Evolutionary conservation across 1,284 basidiomycete species (phyloP), one percentile per base, ranked within the genome.

Genomic region (Cutaneotrichosporon curvatum): DNA sequence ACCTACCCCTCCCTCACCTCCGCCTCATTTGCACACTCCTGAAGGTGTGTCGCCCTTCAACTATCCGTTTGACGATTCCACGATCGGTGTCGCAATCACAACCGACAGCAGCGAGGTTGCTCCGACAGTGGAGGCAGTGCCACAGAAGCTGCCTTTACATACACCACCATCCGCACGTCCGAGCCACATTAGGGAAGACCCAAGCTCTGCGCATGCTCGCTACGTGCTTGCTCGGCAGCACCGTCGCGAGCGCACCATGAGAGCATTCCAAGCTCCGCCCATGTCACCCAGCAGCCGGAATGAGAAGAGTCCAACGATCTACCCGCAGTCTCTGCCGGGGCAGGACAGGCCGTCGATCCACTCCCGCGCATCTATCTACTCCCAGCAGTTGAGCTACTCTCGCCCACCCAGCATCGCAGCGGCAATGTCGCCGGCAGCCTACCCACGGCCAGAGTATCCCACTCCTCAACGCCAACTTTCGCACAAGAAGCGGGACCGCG

Each of bases 141-240:
- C 30, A 18, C 36, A 48, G 6, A 35, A 23, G 1, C 16, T 48
- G 22, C 50, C 42, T 4, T 20, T 51, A 19, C 36, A 43, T 42
- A 48, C 47, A 2, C 50, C 46, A 18, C 50, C 37, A 9, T 25
- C 38, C 8, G 21, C 39, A 8, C 12, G 34, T 15, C 44, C 48
- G 4, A 28, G 12, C 2, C 20, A 33, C 7, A 21, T 23, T 2
- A 35, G 36, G 9, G 54, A 56, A 23, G 43, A 49, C 33, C 48
- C 54, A 1, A 49, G 47, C 40, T 58, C 64, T 7, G 56, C 62
- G 0, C 59, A 57, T 15, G 63, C 65, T 6, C 46, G 67, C 23
- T 60, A 61, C 12, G 49, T 62, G 7, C 47, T 68, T 4, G 66
- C 60, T 2, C 60, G 61, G 40, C 66, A 68, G 44, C 67, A 68